Evolutionary conservation across 345 rosid species (phyloP).

Genomic region (Eucalyptus sideroxylon): DNA sequence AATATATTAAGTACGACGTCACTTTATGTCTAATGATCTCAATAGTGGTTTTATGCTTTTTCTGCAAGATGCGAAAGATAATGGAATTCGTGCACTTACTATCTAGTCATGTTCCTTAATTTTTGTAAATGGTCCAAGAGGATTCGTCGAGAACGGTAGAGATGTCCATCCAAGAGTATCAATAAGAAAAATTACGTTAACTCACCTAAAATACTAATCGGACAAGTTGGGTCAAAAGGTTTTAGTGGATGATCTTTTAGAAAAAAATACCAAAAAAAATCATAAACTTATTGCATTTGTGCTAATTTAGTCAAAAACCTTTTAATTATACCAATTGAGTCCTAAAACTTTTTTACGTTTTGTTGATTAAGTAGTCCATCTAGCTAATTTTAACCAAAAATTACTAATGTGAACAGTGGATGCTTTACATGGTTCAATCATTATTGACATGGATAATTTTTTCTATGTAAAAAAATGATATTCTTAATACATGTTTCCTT

Average conservation of each 20-base stretch:
- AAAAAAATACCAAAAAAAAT: no score
- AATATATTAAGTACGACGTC: not conserved
- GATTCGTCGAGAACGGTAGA: not conserved
- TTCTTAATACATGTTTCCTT: no score
- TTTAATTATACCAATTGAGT: rapidly evolving
- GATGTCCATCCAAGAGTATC: not conserved
- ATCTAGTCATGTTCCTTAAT: not conserved
- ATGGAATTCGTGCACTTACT: not conserved
- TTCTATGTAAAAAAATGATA: no score
- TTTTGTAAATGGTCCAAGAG: not conserved
- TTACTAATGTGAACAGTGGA: rapidly evolving
- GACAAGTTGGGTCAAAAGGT: not conserved
- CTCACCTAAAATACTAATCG: not conserved
- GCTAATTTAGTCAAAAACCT: rapidly evolving
- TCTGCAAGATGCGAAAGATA: not conserved
- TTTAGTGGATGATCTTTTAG: rapidly evolving
- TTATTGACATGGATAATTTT: no score
- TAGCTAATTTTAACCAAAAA: rapidly evolving
- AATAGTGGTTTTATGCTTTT: not conserved
- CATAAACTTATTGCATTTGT: rapidly evolving
- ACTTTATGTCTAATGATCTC: not conserved
- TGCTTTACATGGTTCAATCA: rapidly evolving
- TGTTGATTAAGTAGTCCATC: not conserved
- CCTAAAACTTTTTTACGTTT: rapidly evolving
- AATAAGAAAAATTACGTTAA: not conserved